Conservation (phyloP, 2,329 filamentous ascomycete species). For the Botryotinia calthae region DNA sequence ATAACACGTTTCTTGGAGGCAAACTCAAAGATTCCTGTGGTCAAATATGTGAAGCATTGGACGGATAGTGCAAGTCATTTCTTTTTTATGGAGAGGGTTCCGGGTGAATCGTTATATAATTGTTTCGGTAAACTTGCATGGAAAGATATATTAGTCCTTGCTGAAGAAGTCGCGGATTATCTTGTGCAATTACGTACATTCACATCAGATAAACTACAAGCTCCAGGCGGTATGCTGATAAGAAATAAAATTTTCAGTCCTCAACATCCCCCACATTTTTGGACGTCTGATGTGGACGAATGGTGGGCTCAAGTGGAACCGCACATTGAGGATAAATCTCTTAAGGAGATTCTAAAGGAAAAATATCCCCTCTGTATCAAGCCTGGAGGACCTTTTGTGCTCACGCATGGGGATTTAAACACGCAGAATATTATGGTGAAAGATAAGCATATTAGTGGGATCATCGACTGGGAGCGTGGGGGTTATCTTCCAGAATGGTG, state of each 20-base stretch:
- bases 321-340: neutral
- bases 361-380: neutral
- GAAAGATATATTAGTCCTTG: neutral
- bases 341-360: neutral
- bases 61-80: neutral
- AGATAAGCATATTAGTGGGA: neutral
- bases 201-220: neutral
- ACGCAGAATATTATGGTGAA: neutral
- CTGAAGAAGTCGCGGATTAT: neutral
- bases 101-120: neutral
- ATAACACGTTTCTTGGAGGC: neutral
- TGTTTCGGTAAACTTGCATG: fast-evolving
- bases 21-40: neutral
- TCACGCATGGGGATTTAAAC: neutral
- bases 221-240: neutral
- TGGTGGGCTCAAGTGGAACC: neutral
- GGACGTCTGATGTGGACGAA: neutral
- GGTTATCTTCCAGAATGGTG: constrained; percentile 4
- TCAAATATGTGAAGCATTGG: neutral
- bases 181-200: neutral
- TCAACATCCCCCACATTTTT: fast-evolving
- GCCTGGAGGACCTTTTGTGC: neutral
- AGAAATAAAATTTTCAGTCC: neutral
- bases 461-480: neutral
- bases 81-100: neutral